Percentiles rank a stretch among this genome's conserved stretches.
Evolutionary conservation across 2,329 filamentous ascomycete species (phyloP).

Genomic region (Hypoxylon sp.): DNA sequence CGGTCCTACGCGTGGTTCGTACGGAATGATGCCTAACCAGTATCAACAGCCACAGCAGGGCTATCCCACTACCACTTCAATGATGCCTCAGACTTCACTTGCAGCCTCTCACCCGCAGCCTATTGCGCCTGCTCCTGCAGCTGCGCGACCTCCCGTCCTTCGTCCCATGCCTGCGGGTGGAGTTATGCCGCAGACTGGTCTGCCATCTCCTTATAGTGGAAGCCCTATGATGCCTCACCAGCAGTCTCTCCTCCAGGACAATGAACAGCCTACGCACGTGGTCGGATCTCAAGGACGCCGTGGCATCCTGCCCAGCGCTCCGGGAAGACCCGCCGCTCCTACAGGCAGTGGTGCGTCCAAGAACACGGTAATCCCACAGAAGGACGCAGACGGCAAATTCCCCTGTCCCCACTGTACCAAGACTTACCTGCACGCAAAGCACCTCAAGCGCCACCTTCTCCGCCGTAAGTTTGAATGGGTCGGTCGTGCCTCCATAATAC

Average conservation of each 20-base stretch:
- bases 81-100: slow-evolving; percentile 77
- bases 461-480: slow-evolving; percentile 79
- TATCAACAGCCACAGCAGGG: slow-evolving; percentile 68
- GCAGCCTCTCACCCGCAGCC: slow-evolving; percentile 80
- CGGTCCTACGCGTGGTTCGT: slow-evolving; percentile 62
- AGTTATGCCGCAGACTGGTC: slow-evolving; percentile 70
- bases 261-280: slow-evolving; percentile 85
- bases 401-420: slow-evolving; percentile 98
- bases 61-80: slow-evolving; percentile 70
- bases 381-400: slow-evolving; percentile 98
- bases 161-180: slow-evolving; percentile 80
- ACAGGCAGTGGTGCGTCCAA: slow-evolving; percentile 79
- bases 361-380: slow-evolving; percentile 87
- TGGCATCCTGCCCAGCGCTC: slow-evolving; percentile 91
- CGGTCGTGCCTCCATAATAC: slow-evolving; percentile 22
- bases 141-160: slow-evolving; percentile 71
- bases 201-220: slow-evolving; percentile 73
- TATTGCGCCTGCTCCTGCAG: slow-evolving; percentile 79
- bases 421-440: slow-evolving; percentile 97
- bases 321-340: slow-evolving; percentile 84
- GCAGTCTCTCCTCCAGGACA: slow-evolving; percentile 68
- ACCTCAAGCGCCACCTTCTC: slow-evolving; percentile 94
- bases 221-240: slow-evolving; percentile 68
- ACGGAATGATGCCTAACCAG: slow-evolving; percentile 69
- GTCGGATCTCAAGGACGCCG: slow-evolving; percentile 94